Evolutionary conservation across 495 filamentous ascomycete genomes (phyloP), one percentile per base, ranked within the genome.

Genomic region (Bacidia rubella): DNA sequence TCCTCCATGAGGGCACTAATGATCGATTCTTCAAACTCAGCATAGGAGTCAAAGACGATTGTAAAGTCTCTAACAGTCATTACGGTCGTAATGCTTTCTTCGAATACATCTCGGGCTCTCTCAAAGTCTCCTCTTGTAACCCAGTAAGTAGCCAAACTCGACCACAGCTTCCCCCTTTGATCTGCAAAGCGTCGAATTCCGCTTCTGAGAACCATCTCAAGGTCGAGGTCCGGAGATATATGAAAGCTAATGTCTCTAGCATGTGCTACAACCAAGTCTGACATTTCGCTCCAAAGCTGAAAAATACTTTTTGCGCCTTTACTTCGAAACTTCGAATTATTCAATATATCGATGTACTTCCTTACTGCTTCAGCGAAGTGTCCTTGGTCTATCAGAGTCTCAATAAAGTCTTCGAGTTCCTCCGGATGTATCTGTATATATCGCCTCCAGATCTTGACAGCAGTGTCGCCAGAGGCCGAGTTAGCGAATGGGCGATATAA

Each of bases 21-120:
- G 60, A 97, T 85, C 0, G 89, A 90, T 68, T 99, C 93, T 64
- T 99, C 93, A 43, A 95, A 95, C 65, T 99, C 93, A 39, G 83
- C 80, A 62, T 99, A 99, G 0, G 88, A 84, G 64, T 99, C 93
- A 58, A 99, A 99, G 21, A 97, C 80, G 42, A 96, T 76, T 0
- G 90, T 93, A 60, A 99, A 99, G 68, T 99, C 93, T 48, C 93
- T 80, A n/a, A 97, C 88, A 2, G 93, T 99, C 90, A 96, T 95
- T 52, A 96, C 93, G 1, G 92, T 97, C 24, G 86, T 95, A 56
- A 97, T 87, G 43, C 89, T 93, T 68, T 97, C 90, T 68, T 99
- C 93, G 58, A 95, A 96, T 20, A 94, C 75, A 67, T 99, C 92
- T 57, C 92, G 72, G 0, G 92, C 89, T 59, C 77, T 78, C 62